Percentiles rank a stretch among this genome's conserved stretches.
These are phyloP conservation scores for Aspergillus oerlinghausenensis DNA, from an alignment of 2,329 filamentous ascomycete genomes.

Conservation along the genomic window DNA sequence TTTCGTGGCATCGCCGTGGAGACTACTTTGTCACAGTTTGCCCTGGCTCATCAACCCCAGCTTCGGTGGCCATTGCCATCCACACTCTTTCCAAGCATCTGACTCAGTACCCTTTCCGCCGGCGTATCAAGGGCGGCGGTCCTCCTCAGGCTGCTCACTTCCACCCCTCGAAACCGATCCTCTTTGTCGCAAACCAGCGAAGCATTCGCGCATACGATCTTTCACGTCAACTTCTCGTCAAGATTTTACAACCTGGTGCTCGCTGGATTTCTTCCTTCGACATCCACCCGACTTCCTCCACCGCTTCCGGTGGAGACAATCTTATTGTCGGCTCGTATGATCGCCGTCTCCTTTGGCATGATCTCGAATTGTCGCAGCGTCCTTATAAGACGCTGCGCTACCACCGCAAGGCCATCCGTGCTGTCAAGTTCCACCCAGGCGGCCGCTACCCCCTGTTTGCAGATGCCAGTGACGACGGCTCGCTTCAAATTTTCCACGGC, in stretches of 20 bases:
- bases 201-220: slow-evolving; percentile 92
- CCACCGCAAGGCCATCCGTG: slow-evolving; percentile 84
- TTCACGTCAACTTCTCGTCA: slow-evolving; percentile 83
- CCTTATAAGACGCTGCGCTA: slow-evolving; percentile 97
- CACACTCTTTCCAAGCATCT: slow-evolving; percentile 94
- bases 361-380: slow-evolving; percentile 81
- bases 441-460: slow-evolving; percentile 79
- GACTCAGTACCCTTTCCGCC: slow-evolving; percentile 89
- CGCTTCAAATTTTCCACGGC: slow-evolving; percentile 92
- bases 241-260: slow-evolving; percentile 88
- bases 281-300: slow-evolving; percentile 81
- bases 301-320: slow-evolving; percentile 89
- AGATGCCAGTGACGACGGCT: slow-evolving; percentile 91
- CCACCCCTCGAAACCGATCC: slow-evolving; percentile 85
- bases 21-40: slow-evolving; percentile 94
- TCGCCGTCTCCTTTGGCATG: slow-evolving; percentile 90
- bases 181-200: slow-evolving; percentile 94
- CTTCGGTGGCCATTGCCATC: slow-evolving; percentile 70
- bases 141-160: slow-evolving; percentile 85
- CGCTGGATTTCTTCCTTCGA: slow-evolving; percentile 94
- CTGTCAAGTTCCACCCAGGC: slow-evolving; percentile 79
- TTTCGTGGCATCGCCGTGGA: slow-evolving; percentile 89
- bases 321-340: slow-evolving; percentile 93
- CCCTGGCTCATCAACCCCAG: slow-evolving; percentile 52
- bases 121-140: slow-evolving; percentile 63